These are phyloP conservation scores for Cladorrhinum sp. DNA, from an alignment of 2,329 filamentous ascomycete species.

Conservation along the genomic window DNA sequence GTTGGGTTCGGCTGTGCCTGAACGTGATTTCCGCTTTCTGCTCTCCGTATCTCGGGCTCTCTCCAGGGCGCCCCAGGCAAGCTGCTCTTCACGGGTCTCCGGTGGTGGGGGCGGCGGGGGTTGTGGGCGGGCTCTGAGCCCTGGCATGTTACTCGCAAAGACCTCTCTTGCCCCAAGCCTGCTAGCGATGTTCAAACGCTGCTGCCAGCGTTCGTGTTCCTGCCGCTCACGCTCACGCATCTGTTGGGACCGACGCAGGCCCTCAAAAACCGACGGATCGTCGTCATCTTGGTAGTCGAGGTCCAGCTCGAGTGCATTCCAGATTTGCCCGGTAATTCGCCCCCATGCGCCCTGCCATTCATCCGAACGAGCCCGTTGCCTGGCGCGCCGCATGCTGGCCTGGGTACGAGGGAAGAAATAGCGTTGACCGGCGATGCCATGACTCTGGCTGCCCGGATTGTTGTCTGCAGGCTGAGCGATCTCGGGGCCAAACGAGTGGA, in stretches of 20 bases:
- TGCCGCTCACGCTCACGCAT: constrained; percentile 51
- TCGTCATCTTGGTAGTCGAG: constrained; percentile 86
- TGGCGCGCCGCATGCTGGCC: constrained; percentile 53
- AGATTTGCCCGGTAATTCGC: constrained; percentile 58
- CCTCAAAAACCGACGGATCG: constrained; percentile 46
- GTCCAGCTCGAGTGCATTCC: constrained; percentile 69
- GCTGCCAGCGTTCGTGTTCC: constrained; percentile 73
- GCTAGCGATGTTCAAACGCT: constrained; percentile 76
- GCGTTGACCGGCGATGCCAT: constrained; percentile 11
- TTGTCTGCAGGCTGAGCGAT: constrained; percentile 28
- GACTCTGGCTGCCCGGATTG: background rate
- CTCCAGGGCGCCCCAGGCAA: constrained; percentile 89
- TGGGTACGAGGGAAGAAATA: constrained; percentile 53
- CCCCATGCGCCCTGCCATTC: constrained; percentile 90
- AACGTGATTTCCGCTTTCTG: constrained; percentile 72
- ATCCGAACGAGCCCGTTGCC: constrained; percentile 65
- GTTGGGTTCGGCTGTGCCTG: constrained; percentile 66
- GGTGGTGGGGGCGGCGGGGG: constrained; percentile 47
- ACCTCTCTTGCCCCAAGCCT: constrained; percentile 71
- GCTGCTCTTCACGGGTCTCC: constrained; percentile 75
- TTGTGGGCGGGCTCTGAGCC: constrained; percentile 54
- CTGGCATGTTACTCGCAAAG: constrained; percentile 62
- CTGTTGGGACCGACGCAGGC: constrained; percentile 52
- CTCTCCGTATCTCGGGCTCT: constrained; percentile 70
- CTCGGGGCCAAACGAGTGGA: constrained; percentile 46